Percentiles rank a stretch among this genome's conserved stretches.
Conservation (phyloP, 257 asterid genomes). For the Ligustrum vulgare region DNA sequence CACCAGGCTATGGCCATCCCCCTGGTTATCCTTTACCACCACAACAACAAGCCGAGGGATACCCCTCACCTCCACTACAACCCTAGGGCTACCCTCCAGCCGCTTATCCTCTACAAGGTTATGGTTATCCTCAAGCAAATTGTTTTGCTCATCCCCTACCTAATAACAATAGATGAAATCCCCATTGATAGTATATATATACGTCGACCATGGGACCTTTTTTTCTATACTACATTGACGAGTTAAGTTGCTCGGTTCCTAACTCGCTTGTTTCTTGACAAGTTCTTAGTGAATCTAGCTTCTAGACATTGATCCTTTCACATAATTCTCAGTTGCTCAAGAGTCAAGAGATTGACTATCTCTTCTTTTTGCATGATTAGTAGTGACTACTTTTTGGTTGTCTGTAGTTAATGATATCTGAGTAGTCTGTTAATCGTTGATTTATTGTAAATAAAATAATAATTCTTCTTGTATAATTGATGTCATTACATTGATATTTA, state of each 20-base stretch:
- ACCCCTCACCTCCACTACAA: constrained; percentile 21
- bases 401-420: background rate
- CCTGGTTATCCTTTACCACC: constrained; percentile 20
- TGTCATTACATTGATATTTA: too few species aligned
- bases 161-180: background rate
- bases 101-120: background rate
- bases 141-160: constrained; percentile 23
- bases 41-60: constrained; percentile 3
- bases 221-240: background rate
- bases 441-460: too few species aligned
- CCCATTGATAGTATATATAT: background rate
- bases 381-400: background rate
- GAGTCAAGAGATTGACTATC: background rate
- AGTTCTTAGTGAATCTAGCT: background rate
- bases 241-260: background rate
- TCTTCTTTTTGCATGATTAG: background rate
- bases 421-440: background rate
- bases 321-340: background rate
- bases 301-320: background rate
- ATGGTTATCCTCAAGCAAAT: constrained; percentile 25
- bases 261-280: background rate
- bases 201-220: background rate
- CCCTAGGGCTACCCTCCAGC: background rate
- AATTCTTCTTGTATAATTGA: too few species aligned
- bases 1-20: constrained; percentile 16